Evolutionary conservation across 805 yeast species (phyloP), one percentile per base, ranked within the genome.

Genomic region (Hanseniaspora thailandica): DNA sequence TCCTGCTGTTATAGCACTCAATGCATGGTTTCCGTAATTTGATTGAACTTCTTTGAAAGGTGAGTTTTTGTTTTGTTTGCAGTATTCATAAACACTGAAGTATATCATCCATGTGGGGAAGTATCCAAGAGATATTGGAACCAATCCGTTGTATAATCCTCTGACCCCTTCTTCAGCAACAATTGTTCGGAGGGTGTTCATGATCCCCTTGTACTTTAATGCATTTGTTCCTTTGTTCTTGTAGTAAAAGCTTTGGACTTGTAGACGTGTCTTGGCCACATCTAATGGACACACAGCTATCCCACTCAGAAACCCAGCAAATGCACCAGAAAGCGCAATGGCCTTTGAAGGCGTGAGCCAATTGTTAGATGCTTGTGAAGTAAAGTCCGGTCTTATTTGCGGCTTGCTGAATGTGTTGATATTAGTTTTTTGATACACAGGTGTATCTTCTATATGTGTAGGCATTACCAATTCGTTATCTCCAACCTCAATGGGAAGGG

Each of bases 21-120:
- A 59, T 17, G 71, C 62, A 69, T 72, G 70, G 55, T 68, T 68
- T 38, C 66, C 73, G 46, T 65, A 54, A 22, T 57, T 57, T 12
- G 58, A 47, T 20, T 55, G 25, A 2, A 51, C 41, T 15, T 66
- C 13, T 15, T 26, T 33, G 28, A 25, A 40, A 1, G 55, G 52
- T 3, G 46, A 52, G 20, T 40, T 31, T 19, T 31, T 25, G 47
- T 73, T 63, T 44, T 66, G 62, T 64, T 88, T 89, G 26, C 88
- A 81, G 54, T 76, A 70, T 63, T 90, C 97, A 66, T 93, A 93
- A 31, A 88, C 84, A 7, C 90, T 76, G 68, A 93, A 93, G 65
- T 93, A 93, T 45, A 93, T 85, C 74, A 88, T 88, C 98, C 98
- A 93, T 0, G 97, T 87, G 15, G 98, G 98, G 61, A 93, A 80